A percentile compares a stretch with the other conserved stretches of the same genome.
Conservation (phyloP, 129 eudicot species). For the Lonicera japonica region DNA sequence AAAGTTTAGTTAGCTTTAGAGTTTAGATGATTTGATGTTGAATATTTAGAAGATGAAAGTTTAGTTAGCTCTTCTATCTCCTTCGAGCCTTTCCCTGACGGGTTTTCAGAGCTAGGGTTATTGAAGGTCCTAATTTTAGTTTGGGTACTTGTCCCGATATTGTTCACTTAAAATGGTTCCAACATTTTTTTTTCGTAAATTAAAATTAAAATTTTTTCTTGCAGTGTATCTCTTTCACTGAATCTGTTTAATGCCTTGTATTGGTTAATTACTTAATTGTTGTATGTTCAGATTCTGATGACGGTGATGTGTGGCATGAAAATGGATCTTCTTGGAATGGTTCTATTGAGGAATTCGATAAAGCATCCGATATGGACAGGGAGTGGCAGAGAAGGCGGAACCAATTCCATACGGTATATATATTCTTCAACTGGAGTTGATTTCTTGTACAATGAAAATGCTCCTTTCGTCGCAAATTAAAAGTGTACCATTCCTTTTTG, state of each 20-base stretch:
- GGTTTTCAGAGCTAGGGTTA: too few relatives aligned
- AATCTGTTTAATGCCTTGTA: neutral
- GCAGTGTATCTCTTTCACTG: neutral
- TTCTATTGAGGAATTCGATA: constrained; percentile 28
- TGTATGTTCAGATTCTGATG: constrained; percentile 29
- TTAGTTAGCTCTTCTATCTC: too few relatives aligned
- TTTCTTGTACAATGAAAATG: neutral
- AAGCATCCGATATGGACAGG: constrained; percentile 50
- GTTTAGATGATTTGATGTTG: too few relatives aligned
- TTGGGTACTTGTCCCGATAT: neutral
- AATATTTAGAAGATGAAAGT: too few relatives aligned
- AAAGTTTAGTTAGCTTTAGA: too few relatives aligned
- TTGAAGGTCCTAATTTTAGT: neutral
- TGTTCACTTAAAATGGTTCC: too few relatives aligned
- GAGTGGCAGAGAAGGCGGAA: constrained; percentile 74
- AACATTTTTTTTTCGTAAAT: too few relatives aligned
- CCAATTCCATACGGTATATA: constrained; percentile 59
- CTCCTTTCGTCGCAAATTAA: too few relatives aligned
- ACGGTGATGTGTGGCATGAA: constrained; percentile 42
- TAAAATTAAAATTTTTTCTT: neutral
- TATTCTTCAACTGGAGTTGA: constrained; percentile 5
- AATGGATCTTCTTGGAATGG: constrained; percentile 50
- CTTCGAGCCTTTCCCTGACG: too few relatives aligned
- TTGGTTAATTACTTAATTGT: neutral
- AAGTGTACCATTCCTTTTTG: too few relatives aligned